Base-by-base conservation (phyloP, 1,284 basidiomycete genomes). In the Termitomyces sp. region DNA sequence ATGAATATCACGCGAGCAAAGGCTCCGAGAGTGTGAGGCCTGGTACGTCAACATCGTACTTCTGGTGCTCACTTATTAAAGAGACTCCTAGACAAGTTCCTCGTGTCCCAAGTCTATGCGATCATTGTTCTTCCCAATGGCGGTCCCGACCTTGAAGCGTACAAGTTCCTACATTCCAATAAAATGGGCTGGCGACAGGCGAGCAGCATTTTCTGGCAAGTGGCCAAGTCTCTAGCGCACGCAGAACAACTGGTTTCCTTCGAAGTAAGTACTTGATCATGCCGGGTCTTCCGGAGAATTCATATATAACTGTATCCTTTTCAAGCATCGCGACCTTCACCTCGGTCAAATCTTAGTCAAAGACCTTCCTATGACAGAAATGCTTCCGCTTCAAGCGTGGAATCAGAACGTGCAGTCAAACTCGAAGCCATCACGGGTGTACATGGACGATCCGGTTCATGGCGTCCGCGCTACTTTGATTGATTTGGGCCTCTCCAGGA, bases 271-370 rank as follows among this genome's bases (percentile, higher is more conserved):
- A 38, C 26, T 17, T 61, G 49, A 30, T n/a, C 42, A 24, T 17
- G 12, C 41, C 5, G 9, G 36, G 26, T 36, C 9, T 19, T 51
- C 5, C 13, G 45, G 26, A 38, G 19, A 15, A 48, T 48, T 31
- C 21, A 51, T 40, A 2, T 5, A 34, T 44, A 31, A 54, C 50
- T 15, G 13, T 41, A 48, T 48, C 34, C 34, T 53, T 26, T 33
- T 33, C 39, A 54, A 97, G 92, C 97, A 99, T 71, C 92, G 96
- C 17, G 96, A 99, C 69, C 79, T 99, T 34, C 96, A 99, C 66
- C 94, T 94, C 84, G 96, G 96, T n/a, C 97, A 99, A 70, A 89
- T 99, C 48, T 81, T 99, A 9, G 83, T 99, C 46, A 84, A 83
- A 62, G 76, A 80, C 53, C 44, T 77, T 13, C 66, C 75, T n/a